phyloP scores from a whole-genome alignment of 1,284 basidiomycete genomes.

The Paramarasmius palmivorus region DNA sequence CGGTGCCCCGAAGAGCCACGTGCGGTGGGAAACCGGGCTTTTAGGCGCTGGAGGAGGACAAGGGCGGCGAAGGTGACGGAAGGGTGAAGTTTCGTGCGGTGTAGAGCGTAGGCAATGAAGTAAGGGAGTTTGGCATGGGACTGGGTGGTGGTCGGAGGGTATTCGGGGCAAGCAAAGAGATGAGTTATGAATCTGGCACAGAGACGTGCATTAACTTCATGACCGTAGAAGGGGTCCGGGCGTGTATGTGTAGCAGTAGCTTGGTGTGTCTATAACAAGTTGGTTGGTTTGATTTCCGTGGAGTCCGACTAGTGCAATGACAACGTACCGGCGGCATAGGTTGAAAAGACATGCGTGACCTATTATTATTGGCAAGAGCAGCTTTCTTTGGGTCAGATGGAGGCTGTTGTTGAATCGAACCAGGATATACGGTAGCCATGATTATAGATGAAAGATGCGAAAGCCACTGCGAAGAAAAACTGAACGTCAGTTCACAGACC shows the following conservation, averaged over 20 bases:
- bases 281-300: not conserved
- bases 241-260: constrained; percentile 11
- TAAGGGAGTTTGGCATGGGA: constrained; percentile 67
- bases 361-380: not conserved
- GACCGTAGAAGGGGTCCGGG: constrained; percentile 77
- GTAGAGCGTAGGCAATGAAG: constrained; percentile 89
- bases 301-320: not conserved
- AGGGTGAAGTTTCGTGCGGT: constrained; percentile 81
- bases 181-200: constrained; percentile 80
- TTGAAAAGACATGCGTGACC: constrained; percentile 3
- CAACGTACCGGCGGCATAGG: not conserved
- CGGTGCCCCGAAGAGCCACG: constrained; percentile 91
- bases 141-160: constrained; percentile 50
- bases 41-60: constrained; percentile 83
- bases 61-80: constrained; percentile 87
- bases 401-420: not conserved
- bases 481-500: no score
- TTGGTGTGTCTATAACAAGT: not conserved
- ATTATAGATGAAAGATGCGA: not conserved
- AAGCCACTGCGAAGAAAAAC: no score
- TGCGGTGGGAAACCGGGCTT: constrained; percentile 89
- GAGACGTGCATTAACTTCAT: constrained; percentile 66
- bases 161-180: constrained; percentile 75
- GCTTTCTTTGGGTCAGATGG: not conserved
- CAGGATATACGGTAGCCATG: not conserved